Percentiles rank a stretch among this genome's conserved stretches.
Conservation (phyloP, 192 early-diverging fungal genomes). For the Coemansia sp. region DNA sequence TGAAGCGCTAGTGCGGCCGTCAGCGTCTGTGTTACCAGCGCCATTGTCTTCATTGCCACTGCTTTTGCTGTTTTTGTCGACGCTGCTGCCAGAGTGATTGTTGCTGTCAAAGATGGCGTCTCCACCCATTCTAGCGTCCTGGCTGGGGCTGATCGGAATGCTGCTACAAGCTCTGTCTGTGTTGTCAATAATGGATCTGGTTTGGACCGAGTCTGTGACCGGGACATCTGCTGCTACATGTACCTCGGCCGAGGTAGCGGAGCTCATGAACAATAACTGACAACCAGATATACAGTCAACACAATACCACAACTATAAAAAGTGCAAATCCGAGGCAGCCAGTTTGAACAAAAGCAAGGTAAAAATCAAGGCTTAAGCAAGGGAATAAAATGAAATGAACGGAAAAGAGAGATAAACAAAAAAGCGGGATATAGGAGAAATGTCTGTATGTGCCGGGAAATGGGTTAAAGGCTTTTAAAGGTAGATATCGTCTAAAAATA, state of each 20-base stretch:
- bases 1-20: neutral
- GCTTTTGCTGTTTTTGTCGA: slow-evolving; percentile 4
- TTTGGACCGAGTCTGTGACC: slow-evolving; percentile 15
- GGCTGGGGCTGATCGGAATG: slow-evolving; percentile 5
- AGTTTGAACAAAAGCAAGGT: neutral
- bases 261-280: slow-evolving; percentile 33
- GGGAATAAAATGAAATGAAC: too few relatives aligned
- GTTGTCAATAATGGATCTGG: slow-evolving; percentile 22
- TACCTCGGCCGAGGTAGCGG: slow-evolving; percentile 42
- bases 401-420: neutral
- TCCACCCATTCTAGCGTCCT: slow-evolving; percentile 4
- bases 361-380: too few relatives aligned
- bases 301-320: neutral
- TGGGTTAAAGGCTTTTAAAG: neutral
- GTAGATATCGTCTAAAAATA: neutral
- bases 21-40: neutral
- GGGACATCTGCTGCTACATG: slow-evolving; percentile 44
- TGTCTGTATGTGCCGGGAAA: too few relatives aligned
- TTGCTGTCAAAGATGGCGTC: slow-evolving; percentile 6
- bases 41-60: neutral
- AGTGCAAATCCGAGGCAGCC: neutral
- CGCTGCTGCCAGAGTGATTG: slow-evolving; percentile 5
- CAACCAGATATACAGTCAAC: neutral
- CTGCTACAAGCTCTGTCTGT: slow-evolving; percentile 4
- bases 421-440: neutral